phyloP scores from a whole-genome alignment of 1,139 yeast genomes.

The Scheffersomyces titani region DNA sequence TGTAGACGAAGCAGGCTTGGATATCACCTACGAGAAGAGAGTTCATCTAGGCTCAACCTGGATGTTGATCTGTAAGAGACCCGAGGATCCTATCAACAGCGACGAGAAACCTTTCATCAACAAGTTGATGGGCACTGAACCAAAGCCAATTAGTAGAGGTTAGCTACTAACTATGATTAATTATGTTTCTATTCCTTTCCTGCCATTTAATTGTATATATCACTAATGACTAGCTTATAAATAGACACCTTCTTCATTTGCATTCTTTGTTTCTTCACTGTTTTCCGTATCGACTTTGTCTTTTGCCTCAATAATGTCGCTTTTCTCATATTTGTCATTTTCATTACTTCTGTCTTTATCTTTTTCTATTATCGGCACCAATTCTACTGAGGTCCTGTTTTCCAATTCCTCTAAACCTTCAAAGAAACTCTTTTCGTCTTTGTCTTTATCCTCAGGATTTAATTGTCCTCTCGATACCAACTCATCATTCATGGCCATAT shows the following conservation, averaged over 20 bases:
- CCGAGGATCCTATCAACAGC: constrained; percentile 55
- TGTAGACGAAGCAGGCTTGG: constrained; percentile 80
- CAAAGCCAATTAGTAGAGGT: constrained; percentile 25
- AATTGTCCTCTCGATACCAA: constrained; percentile 27
- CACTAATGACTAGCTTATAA: constrained; percentile 5
- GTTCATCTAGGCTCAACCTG: constrained; percentile 94
- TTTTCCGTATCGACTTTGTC: neutral
- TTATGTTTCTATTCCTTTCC: neutral
- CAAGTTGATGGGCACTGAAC: constrained; percentile 44
- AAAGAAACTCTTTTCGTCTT: neutral
- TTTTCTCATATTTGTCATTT: neutral
- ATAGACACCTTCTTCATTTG: constrained; percentile 12
- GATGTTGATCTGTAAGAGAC: constrained; percentile 74
- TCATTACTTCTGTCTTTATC: no score
- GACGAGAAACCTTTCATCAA: constrained; percentile 48
- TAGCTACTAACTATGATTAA: no score
- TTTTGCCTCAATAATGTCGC: neutral
- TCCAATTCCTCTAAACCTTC: neutral
- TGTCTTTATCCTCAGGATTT: neutral
- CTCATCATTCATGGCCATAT: constrained; percentile 25
- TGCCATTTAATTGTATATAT: no score
- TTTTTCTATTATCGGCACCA: neutral
- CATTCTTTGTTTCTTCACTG: constrained; percentile 3
- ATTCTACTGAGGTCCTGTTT: neutral
- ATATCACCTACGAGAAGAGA: constrained; percentile 74